phyloP scores from a whole-genome alignment of 192 early-diverging fungal species.

The Phycomyces nitens region DNA sequence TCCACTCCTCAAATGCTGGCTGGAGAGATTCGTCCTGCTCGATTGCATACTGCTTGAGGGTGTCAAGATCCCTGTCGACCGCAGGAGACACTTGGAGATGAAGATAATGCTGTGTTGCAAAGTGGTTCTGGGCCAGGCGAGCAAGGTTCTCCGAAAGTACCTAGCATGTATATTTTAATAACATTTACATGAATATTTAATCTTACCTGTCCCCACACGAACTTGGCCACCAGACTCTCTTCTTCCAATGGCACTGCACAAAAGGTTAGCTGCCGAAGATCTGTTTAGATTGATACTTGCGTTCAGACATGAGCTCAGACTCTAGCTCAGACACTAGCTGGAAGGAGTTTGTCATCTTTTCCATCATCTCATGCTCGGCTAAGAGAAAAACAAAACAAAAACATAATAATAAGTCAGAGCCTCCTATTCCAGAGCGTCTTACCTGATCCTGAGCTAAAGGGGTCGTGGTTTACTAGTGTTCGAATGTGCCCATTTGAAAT shows the following conservation, averaged over 20 bases:
- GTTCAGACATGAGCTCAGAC: slow-evolving; percentile 40
- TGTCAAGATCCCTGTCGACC: slow-evolving; percentile 47
- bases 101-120: slow-evolving; percentile 61
- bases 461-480: slow-evolving; percentile 46
- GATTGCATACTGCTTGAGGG: slow-evolving; percentile 31
- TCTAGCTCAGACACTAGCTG: slow-evolving; percentile 50
- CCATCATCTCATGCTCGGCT: slow-evolving; percentile 28
- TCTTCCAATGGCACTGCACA: slow-evolving; percentile 39
- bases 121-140: slow-evolving; percentile 56
- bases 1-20: slow-evolving; percentile 43
- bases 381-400: background rate
- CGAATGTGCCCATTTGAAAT: slow-evolving; percentile 56
- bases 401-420: too few species aligned
- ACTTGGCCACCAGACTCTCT: slow-evolving; percentile 51
- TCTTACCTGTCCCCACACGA: slow-evolving; percentile 52
- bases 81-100: slow-evolving; percentile 52
- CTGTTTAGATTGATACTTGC: slow-evolving; percentile 16
- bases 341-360: slow-evolving; percentile 39
- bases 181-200: background rate
- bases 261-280: background rate
- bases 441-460: slow-evolving; percentile 19
- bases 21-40: slow-evolving; percentile 23
- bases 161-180: slow-evolving; percentile 10
- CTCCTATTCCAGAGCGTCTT: background rate
- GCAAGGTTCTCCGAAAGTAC: slow-evolving; percentile 63